These are phyloP conservation scores for Calycina marina DNA, from an alignment of 2,329 filamentous ascomycete genomes.

Conservation along the genomic window DNA sequence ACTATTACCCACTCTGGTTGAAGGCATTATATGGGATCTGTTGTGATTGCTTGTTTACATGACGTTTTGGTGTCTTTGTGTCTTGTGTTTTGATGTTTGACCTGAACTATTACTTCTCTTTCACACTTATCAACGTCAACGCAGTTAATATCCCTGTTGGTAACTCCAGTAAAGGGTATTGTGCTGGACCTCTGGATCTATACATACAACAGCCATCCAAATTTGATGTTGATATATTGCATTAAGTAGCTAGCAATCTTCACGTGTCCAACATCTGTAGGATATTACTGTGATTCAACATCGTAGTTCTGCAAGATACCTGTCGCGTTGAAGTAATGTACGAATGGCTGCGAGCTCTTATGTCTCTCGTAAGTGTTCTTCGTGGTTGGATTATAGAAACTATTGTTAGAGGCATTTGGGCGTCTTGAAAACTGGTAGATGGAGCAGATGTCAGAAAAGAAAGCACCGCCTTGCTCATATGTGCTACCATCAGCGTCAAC, in stretches of 20 bases:
- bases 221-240: conserved; percentile 39
- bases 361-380: conserved; percentile 24
- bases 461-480: conserved; percentile 32
- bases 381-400: conserved; percentile 27
- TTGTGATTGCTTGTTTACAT: too few relatives aligned
- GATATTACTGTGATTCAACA: conserved; percentile 41
- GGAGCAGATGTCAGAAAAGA: conserved; percentile 33
- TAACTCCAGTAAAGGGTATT: conserved; percentile 40
- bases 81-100: too few relatives aligned
- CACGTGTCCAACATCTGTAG: conserved; percentile 44
- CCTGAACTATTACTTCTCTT: too few relatives aligned
- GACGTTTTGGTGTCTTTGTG: too few relatives aligned
- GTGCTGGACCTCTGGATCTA: conserved; percentile 35
- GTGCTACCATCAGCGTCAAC: conserved; percentile 36
- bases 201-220: conserved; percentile 42
- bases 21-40: too few relatives aligned
- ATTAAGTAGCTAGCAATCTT: conserved; percentile 45
- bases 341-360: conserved; percentile 27
- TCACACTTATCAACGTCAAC: too few relatives aligned
- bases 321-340: conserved; percentile 46
- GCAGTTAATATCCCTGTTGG: conserved; percentile 4
- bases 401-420: conserved; percentile 27
- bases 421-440: conserved; percentile 38
- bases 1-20: too few relatives aligned
- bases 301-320: conserved; percentile 49